Percentiles rank a stretch among this genome's conserved stretches.
Evolutionary conservation across 495 filamentous ascomycete species (phyloP).

Genomic region (Ramalina intermedia): DNA sequence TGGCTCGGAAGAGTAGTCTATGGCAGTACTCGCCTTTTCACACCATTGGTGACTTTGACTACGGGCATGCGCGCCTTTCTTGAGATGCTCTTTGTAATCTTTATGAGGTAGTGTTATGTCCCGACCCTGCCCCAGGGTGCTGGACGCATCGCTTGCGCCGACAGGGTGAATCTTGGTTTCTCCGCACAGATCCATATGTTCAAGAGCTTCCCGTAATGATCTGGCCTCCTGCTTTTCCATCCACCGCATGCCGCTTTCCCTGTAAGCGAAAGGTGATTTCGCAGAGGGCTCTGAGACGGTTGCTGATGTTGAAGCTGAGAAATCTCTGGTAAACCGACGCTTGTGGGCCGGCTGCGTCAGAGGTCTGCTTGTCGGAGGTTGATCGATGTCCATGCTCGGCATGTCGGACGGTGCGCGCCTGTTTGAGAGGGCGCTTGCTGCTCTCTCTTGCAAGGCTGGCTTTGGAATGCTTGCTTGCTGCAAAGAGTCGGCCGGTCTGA

Average conservation of each 20-base stretch:
- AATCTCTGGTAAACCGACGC: constrained; percentile 25
- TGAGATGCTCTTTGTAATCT: constrained; percentile 44
- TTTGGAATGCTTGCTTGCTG: neutral
- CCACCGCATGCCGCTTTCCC: constrained; percentile 65
- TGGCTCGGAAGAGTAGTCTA: neutral
- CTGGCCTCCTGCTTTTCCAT: constrained; percentile 78
- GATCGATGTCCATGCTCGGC: constrained; percentile 10
- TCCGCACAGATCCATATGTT: constrained; percentile 61
- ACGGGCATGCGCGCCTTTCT: constrained; percentile 47
- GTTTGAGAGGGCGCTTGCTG: constrained; percentile 37
- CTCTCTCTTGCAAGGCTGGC: constrained; percentile 28
- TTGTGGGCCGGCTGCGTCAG: constrained; percentile 30
- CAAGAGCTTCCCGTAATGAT: constrained; percentile 62
- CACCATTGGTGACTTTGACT: constrained; percentile 38
- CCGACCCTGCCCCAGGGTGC: constrained; percentile 74
- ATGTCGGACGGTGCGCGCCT: constrained; percentile 28
- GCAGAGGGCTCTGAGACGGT: constrained; percentile 26
- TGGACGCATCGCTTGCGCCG: constrained; percentile 73
- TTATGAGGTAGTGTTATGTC: constrained; percentile 49
- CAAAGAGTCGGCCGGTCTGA: constrained; percentile 1
- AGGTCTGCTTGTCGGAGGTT: constrained; percentile 26
- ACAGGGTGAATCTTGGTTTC: constrained; percentile 56
- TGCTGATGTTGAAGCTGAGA: constrained; percentile 24
- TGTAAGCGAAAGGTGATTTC: constrained; percentile 35
- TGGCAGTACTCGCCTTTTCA: constrained; percentile 31